phyloP scores from a whole-genome alignment of 2,329 filamentous ascomycete genomes.

The Colletotrichum euphorbiae region DNA sequence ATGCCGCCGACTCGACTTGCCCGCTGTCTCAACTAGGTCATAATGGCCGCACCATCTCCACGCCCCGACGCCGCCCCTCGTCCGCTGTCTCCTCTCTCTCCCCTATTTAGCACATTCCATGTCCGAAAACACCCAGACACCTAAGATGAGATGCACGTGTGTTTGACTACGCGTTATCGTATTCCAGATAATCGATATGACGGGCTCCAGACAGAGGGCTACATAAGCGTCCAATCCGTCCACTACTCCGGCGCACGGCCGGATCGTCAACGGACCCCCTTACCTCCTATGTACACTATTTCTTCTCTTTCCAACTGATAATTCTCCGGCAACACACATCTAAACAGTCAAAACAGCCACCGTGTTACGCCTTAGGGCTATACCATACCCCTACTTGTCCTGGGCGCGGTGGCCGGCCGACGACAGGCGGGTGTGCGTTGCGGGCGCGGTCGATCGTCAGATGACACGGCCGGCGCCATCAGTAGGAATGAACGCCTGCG shows the following conservation, averaged over 20 bases:
- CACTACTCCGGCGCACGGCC: conserved; percentile 34
- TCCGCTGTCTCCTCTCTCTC: conserved; percentile 17
- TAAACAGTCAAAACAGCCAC: conserved; percentile 30
- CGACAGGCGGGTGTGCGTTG: conserved; percentile 16
- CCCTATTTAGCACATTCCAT: conserved; percentile 29
- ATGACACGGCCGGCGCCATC: conserved; percentile 33
- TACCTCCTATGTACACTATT: conserved; percentile 1
- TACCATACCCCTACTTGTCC: not conserved
- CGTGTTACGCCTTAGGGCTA: conserved; percentile 4
- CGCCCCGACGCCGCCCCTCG: conserved; percentile 21
- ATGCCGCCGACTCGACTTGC: conserved; percentile 25
- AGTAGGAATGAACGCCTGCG: conserved; percentile 36
- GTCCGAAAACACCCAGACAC: conserved; percentile 15
- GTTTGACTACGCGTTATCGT: conserved; percentile 21
- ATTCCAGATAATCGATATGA: conserved; percentile 28
- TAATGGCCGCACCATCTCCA: conserved; percentile 30
- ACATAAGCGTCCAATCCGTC: conserved; percentile 34
- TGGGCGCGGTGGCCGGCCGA: conserved; percentile 25
- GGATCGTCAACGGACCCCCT: conserved; percentile 22
- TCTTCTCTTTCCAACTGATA: not conserved
- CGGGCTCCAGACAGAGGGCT: conserved; percentile 28
- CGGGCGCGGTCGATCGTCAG: conserved; percentile 32
- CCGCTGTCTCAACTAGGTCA: conserved; percentile 30
- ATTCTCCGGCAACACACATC: conserved; percentile 26
- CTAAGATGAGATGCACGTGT: conserved; percentile 36